phyloP scores from a whole-genome alignment of 768 basidiomycete species.

The Suillus clintonianus region DNA sequence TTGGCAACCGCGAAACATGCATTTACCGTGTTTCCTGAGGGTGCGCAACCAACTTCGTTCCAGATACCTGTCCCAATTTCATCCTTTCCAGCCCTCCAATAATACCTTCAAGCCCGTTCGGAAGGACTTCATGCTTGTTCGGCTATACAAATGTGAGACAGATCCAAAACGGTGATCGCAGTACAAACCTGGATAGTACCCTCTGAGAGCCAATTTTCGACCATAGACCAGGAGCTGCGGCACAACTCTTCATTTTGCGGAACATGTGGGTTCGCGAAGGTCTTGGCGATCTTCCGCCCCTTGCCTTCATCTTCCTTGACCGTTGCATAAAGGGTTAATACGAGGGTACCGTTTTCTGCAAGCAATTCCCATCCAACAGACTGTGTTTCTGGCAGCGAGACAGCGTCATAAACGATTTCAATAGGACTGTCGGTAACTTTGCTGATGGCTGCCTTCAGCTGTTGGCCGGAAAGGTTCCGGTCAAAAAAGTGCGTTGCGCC shows the following conservation, averaged over 20 bases:
- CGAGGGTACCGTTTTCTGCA: slow-evolving; percentile 34
- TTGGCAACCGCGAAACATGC: neutral
- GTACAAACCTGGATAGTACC: slow-evolving; percentile 27
- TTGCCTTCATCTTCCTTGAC: slow-evolving; percentile 25
- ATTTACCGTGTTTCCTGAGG: slow-evolving; percentile 39
- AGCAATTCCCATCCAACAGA: slow-evolving; percentile 32
- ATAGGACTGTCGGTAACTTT: slow-evolving; percentile 28
- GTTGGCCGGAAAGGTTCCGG: slow-evolving; percentile 18
- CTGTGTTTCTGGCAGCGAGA: slow-evolving; percentile 38
- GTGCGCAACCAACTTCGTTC: slow-evolving; percentile 42
- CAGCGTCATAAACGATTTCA: slow-evolving; percentile 29
- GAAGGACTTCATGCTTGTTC: slow-evolving; percentile 41
- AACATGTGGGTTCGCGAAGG: slow-evolving; percentile 22
- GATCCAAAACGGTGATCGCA: neutral
- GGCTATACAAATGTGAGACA: slow-evolving; percentile 31
- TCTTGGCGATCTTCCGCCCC: slow-evolving; percentile 20
- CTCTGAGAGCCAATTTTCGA: slow-evolving; percentile 27
- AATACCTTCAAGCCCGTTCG: slow-evolving; percentile 42
- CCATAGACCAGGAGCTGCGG: slow-evolving; percentile 15
- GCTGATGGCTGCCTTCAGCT: slow-evolving; percentile 22
- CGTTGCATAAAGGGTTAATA: slow-evolving; percentile 22
- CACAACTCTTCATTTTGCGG: slow-evolving; percentile 21
- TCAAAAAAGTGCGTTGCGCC: slow-evolving; percentile 46
- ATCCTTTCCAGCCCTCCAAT: slow-evolving; percentile 37
- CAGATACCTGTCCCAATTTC: slow-evolving; percentile 40